Evolutionary conservation across 805 yeast genomes (phyloP).

Genomic region (Novakomyces olei): DNA sequence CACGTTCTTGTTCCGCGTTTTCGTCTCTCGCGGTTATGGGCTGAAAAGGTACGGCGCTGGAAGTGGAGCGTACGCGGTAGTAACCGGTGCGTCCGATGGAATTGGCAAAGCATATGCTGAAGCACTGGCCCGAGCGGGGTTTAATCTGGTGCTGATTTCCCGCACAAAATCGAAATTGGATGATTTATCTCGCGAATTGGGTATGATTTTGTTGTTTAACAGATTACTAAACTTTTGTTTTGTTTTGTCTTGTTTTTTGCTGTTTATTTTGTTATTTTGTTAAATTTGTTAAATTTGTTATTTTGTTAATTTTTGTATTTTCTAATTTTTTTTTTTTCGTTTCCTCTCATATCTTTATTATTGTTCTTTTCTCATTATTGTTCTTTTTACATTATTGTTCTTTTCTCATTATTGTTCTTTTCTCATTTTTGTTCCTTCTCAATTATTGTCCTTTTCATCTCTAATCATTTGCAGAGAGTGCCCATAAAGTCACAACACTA

Average conservation of each 20-base stretch:
- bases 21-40: no score
- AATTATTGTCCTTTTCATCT: neutral
- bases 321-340: no score
- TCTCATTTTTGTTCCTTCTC: no score
- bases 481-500: slow-evolving; percentile 40
- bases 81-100: slow-evolving; percentile 96
- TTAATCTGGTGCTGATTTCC: slow-evolving; percentile 63
- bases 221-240: no score
- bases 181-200: slow-evolving; percentile 38
- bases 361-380: no score
- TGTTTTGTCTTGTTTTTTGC: no score
- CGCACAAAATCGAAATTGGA: slow-evolving; percentile 64
- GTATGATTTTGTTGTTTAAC: neutral
- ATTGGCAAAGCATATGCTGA: slow-evolving; percentile 78
- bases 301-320: no score
- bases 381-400: no score
- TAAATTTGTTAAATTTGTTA: slow-evolving; percentile 3
- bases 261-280: slow-evolving; percentile 3
- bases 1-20: no score
- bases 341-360: no score
- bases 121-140: slow-evolving; percentile 70
- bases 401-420: no score
- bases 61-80: slow-evolving; percentile 67
- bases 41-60: slow-evolving; percentile 56
- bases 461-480: no score